Percentiles rank a stretch among this genome's conserved stretches.
Conservation (phyloP, 148 eudicot species). For the Limonium bicolor region DNA sequence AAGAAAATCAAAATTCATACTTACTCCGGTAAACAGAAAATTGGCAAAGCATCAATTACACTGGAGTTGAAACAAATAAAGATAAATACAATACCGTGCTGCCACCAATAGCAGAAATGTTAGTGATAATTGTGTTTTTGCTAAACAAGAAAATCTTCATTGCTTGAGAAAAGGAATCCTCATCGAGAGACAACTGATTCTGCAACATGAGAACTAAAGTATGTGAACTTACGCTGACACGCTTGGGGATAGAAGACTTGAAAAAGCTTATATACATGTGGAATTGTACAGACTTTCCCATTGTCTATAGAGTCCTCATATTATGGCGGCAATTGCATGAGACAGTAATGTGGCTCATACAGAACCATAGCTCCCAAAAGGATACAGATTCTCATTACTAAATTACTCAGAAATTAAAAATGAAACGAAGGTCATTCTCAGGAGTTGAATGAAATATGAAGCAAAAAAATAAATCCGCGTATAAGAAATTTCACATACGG, state of each 20-base stretch:
- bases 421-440: neutral
- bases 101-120: conserved; percentile 39
- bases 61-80: neutral
- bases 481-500: neutral
- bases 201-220: conserved; percentile 8
- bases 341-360: neutral
- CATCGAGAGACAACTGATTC: conserved; percentile 43
- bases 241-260: neutral
- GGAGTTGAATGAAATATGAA: too few species aligned
- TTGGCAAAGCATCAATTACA: neutral
- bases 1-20: conserved; percentile 1
- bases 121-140: conserved; percentile 36
- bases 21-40: neutral
- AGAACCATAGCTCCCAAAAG: neutral
- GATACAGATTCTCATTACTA: neutral
- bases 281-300: too few species aligned
- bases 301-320: too few species aligned
- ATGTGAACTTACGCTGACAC: neutral
- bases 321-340: too few species aligned
- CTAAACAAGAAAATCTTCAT: conserved; percentile 39
- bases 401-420: neutral
- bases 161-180: conserved; percentile 31
- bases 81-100: conserved; percentile 22
- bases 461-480: neutral
- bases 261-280: neutral